A percentile compares a stretch with the other conserved stretches of the same genome.
phyloP scores from a whole-genome alignment of 2,329 filamentous ascomycete genomes.

The Cadophora gregata region DNA sequence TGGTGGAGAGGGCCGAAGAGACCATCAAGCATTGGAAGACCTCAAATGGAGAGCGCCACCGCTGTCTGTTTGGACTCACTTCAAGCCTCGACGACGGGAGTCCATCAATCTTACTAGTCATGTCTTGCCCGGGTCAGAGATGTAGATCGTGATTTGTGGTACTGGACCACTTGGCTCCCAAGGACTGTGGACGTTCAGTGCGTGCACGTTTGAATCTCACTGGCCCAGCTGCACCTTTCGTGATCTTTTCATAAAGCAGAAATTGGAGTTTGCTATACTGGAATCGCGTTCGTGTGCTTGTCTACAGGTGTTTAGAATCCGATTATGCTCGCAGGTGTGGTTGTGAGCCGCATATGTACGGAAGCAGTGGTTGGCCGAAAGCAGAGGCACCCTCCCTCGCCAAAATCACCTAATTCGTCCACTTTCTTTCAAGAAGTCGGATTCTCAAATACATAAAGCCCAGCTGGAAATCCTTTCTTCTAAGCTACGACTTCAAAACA shows the following conservation, averaged over 20 bases:
- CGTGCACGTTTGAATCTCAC: neutral
- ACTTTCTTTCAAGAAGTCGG: slow-evolving; percentile 31
- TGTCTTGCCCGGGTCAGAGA: slow-evolving; percentile 25
- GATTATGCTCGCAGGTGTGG: slow-evolving; percentile 16
- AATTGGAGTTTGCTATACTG: neutral
- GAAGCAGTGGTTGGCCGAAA: slow-evolving; percentile 43
- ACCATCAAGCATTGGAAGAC: slow-evolving; percentile 19
- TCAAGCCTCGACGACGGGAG: slow-evolving; percentile 36
- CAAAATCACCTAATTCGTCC: slow-evolving; percentile 38
- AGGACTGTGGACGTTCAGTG: neutral
- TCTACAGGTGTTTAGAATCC: slow-evolving; percentile 12
- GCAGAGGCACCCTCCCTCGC: slow-evolving; percentile 34
- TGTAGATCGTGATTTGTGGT: slow-evolving; percentile 15
- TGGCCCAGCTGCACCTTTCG: neutral
- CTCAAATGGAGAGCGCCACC: neutral
- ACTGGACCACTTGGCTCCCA: slow-evolving; percentile 17
- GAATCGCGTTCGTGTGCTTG: slow-evolving; percentile 1
- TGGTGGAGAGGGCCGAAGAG: slow-evolving; percentile 37
- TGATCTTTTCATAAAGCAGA: neutral
- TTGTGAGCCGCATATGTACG: slow-evolving; percentile 25
- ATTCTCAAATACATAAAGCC: slow-evolving; percentile 43
- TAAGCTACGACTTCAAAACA: slow-evolving; percentile 37
- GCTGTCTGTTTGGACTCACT: slow-evolving; percentile 36
- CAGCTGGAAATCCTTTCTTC: slow-evolving; percentile 40
- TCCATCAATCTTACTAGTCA: slow-evolving; percentile 18